Conservation (phyloP, 306 rosid genomes). For the Dalbergia cultrata region DNA sequence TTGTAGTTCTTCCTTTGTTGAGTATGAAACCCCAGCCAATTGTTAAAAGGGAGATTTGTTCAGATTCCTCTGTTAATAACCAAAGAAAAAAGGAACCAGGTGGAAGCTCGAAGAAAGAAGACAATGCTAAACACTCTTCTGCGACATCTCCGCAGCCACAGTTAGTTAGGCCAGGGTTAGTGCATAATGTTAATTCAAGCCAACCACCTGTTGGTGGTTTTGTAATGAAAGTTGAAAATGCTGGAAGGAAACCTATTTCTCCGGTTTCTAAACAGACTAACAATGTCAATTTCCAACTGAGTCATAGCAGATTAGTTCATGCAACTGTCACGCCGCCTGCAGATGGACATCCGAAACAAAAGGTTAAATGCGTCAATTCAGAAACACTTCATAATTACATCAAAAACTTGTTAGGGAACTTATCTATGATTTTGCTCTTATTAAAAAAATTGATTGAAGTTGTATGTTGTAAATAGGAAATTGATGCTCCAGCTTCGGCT, state of each 20-base stretch:
- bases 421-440: constrained; percentile 40
- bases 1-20: constrained; percentile 18
- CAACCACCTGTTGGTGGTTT: constrained; percentile 46
- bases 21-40: constrained; percentile 40
- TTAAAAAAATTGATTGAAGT: constrained; percentile 44
- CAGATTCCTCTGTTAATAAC: constrained; percentile 39
- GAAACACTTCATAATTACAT: constrained; percentile 29
- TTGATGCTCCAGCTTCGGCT: constrained; percentile 48
- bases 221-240: constrained; percentile 52
- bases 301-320: constrained; percentile 53
- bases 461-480: constrained; percentile 62
- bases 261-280: constrained; percentile 58
- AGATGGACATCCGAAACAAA: constrained; percentile 53
- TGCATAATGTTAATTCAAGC: constrained; percentile 46
- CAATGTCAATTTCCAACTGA: constrained; percentile 40
- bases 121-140: constrained; percentile 43
- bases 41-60: constrained; percentile 46
- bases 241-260: constrained; percentile 48
- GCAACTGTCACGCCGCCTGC: constrained; percentile 52
- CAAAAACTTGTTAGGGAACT: constrained; percentile 39
- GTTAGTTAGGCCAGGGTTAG: constrained; percentile 37
- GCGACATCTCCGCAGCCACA: constrained; percentile 43
- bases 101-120: constrained; percentile 56
- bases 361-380: constrained; percentile 59
- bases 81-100: constrained; percentile 46